A percentile compares a stretch with the other conserved stretches of the same genome.
Conservation (phyloP, 208 protist genomes). For the Angomonas ambiguus region DNA sequence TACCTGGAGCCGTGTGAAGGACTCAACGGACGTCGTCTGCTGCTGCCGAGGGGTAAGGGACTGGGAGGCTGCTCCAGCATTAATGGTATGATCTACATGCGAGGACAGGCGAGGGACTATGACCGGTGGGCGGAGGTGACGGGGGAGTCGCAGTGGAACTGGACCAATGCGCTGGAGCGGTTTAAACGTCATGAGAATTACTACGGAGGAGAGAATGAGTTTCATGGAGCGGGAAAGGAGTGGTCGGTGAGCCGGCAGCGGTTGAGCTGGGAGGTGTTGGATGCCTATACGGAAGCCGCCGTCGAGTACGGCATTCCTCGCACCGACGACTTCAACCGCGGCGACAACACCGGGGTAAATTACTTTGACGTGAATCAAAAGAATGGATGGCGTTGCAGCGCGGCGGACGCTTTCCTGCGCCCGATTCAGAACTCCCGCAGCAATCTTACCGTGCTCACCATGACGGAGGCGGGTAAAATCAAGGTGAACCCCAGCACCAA, state of each 20-base stretch:
- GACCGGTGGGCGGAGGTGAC: conserved; percentile 4
- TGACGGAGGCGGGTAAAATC: conserved; percentile 1
- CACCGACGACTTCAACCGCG: conserved; percentile 6
- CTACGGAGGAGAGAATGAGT: neutral
- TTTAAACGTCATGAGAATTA: conserved; percentile 4
- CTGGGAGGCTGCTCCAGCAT: conserved; percentile 1
- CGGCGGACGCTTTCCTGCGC: neutral
- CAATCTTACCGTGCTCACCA: conserved; percentile 4
- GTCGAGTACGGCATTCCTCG: conserved; percentile 3
- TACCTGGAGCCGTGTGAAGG: neutral
- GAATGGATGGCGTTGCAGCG: conserved; percentile 3
- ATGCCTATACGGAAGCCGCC: conserved; percentile 1
- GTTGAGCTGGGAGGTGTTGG: conserved; percentile 4
- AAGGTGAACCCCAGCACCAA: conserved; percentile 1
- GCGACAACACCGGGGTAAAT: neutral
- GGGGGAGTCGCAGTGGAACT: neutral
- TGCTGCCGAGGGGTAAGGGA: neutral
- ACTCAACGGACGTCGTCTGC: neutral
- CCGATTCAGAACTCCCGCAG: neutral
- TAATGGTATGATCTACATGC: conserved; percentile 9
- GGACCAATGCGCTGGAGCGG: neutral
- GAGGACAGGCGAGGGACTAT: neutral
- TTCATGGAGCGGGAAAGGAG: neutral
- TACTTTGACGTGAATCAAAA: conserved; percentile 8
- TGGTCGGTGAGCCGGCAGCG: neutral